Evolutionary conservation across 2,329 filamentous ascomycete genomes (phyloP).

Genomic region (Iodosphaeria phyllophila): DNA sequence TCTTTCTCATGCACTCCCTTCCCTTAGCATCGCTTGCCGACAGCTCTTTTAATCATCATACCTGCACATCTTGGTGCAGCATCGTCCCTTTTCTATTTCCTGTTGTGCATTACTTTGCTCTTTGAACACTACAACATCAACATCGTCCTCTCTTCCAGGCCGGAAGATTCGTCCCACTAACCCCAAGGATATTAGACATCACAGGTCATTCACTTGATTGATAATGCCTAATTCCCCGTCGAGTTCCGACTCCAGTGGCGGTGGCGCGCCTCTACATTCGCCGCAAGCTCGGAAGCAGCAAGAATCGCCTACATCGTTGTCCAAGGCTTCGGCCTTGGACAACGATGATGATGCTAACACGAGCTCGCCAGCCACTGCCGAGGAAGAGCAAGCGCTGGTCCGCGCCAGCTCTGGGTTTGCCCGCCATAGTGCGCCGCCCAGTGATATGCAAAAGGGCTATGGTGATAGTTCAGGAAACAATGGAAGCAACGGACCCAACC

Average conservation of each 20-base stretch:
- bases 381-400: conserved; percentile 8
- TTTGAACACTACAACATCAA: too few species aligned
- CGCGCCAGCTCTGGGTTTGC: conserved; percentile 4
- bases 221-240: conserved; percentile 4
- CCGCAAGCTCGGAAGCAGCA: conserved; percentile 2
- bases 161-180: too few species aligned
- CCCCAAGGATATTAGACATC: too few species aligned
- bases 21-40: too few species aligned
- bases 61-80: too few species aligned
- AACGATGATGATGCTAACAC: background rate
- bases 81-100: too few species aligned
- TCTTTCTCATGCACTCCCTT: too few species aligned
- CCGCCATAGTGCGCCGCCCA: background rate
- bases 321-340: background rate
- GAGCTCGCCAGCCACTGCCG: conserved; percentile 4
- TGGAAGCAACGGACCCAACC: too few species aligned
- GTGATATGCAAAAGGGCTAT: conserved; percentile 1
- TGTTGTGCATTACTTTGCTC: too few species aligned
- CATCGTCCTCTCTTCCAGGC: too few species aligned
- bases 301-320: background rate
- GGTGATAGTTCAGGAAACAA: background rate
- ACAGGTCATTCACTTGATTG: too few species aligned
- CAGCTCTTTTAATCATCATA: too few species aligned
- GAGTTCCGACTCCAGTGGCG: conserved; percentile 6
- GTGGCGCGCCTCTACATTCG: conserved; percentile 6